These are phyloP conservation scores for Neonectria faginata DNA, from an alignment of 2,329 filamentous ascomycete species.

Conservation along the genomic window DNA sequence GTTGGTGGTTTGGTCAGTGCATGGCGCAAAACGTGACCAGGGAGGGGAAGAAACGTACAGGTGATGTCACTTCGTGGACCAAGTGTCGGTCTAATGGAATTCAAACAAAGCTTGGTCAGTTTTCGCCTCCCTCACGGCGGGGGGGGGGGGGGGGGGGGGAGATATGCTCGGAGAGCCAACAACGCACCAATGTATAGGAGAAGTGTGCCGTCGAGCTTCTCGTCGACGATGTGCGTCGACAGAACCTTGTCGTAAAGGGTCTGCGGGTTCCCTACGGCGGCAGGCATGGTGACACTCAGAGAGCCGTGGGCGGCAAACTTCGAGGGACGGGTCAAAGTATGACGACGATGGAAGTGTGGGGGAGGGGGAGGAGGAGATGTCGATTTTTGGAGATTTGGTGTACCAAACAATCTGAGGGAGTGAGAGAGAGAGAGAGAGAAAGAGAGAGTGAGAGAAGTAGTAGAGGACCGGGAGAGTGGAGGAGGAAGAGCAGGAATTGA, in stretches of 20 bases:
- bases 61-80: slow-evolving; percentile 98
- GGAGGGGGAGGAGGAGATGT: not conserved
- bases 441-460: slow-evolving; percentile 2
- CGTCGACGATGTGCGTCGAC: slow-evolving; percentile 91
- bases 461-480: slow-evolving; percentile 2
- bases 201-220: slow-evolving; percentile 93
- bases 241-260: slow-evolving; percentile 99
- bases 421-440: not conserved
- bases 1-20: slow-evolving; percentile 39
- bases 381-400: not conserved
- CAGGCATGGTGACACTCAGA: slow-evolving; percentile 73
- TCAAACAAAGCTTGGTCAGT: slow-evolving; percentile 28
- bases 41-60: slow-evolving; percentile 66
- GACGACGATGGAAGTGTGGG: slow-evolving; percentile 7
- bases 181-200: slow-evolving; percentile 89
- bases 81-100: slow-evolving; percentile 81
- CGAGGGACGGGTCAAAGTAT: slow-evolving; percentile 17
- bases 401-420: not conserved
- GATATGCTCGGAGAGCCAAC: not conserved
- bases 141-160: not conserved
- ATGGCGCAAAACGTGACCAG: slow-evolving; percentile 14
- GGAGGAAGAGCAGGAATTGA: slow-evolving; percentile 25
- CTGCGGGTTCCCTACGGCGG: slow-evolving; percentile 76
- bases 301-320: slow-evolving; percentile 8
- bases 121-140: not conserved